These are phyloP conservation scores for Podila clonocystis DNA, from an alignment of 192 early-diverging fungal genomes.

Conservation along the genomic window DNA sequence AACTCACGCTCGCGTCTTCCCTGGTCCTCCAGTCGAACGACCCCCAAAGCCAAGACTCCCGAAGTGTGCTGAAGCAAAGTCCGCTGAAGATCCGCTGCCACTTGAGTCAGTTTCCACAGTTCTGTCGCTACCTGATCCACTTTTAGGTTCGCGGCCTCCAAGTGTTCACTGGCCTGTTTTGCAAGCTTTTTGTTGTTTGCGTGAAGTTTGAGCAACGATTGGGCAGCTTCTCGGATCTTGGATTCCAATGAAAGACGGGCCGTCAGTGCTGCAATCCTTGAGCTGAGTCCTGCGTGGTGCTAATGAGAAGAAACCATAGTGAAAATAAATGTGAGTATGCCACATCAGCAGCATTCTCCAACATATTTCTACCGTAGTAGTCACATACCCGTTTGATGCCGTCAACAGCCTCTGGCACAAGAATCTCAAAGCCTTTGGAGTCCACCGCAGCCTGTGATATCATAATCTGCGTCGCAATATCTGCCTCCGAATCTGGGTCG, in stretches of 20 bases:
- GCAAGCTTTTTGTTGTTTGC: slow-evolving; percentile 62
- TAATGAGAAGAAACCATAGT: slow-evolving; percentile 18
- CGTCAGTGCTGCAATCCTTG: slow-evolving; percentile 55
- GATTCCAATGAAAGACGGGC: slow-evolving; percentile 62
- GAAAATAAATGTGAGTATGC: neutral
- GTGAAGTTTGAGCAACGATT: slow-evolving; percentile 61
- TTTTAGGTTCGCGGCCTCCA: slow-evolving; percentile 60
- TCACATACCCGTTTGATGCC: slow-evolving; percentile 60
- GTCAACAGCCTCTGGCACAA: slow-evolving; percentile 63
- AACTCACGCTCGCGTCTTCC: slow-evolving; percentile 27
- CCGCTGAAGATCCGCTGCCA: slow-evolving; percentile 55
- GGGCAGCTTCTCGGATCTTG: slow-evolving; percentile 69
- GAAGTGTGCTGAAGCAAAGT: slow-evolving; percentile 65
- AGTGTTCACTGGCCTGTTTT: slow-evolving; percentile 60
- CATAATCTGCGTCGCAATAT: slow-evolving; percentile 58
- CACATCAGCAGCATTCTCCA: neutral
- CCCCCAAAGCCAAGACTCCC: slow-evolving; percentile 57
- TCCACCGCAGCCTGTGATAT: slow-evolving; percentile 66
- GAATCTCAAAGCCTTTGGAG: slow-evolving; percentile 60
- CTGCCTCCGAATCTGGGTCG: slow-evolving; percentile 51
- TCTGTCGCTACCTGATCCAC: slow-evolving; percentile 61
- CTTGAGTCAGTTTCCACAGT: slow-evolving; percentile 58
- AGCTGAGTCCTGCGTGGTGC: slow-evolving; percentile 62
- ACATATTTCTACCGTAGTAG: neutral
- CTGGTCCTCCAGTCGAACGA: slow-evolving; percentile 56